Conservation (phyloP, 2,329 filamentous ascomycete genomes). For the Cyphellophora europaea region DNA sequence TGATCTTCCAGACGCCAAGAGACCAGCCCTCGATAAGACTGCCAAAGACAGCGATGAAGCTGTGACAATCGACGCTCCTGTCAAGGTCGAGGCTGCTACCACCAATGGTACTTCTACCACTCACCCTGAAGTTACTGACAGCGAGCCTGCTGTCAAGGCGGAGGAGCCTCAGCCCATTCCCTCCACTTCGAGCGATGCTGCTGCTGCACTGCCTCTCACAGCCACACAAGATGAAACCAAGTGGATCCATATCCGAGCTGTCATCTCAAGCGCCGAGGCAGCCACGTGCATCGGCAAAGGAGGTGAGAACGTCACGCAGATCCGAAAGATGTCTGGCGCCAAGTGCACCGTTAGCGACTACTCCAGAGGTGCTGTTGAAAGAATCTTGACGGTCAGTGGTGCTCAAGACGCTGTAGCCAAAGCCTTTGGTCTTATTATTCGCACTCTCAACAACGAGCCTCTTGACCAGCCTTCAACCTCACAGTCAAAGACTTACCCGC, state of each 20-base stretch:
- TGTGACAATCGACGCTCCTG: constrained; percentile 5
- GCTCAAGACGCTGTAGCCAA: constrained; percentile 95
- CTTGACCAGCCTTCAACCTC: constrained; percentile 79
- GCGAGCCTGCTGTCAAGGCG: constrained; percentile 8
- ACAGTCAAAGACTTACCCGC: constrained; percentile 93
- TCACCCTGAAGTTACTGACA: constrained; percentile 55
- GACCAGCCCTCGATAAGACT: constrained; percentile 88
- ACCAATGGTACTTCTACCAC: constrained; percentile 44
- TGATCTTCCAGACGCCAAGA: constrained; percentile 95
- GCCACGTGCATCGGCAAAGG: constrained; percentile 98
- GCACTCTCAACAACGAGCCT: constrained; percentile 94
- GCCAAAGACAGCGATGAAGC: constrained; percentile 51
- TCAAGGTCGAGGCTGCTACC: constrained; percentile 29
- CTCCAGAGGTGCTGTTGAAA: constrained; percentile 90
- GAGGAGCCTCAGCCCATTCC: constrained; percentile 49
- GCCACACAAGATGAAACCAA: constrained; percentile 72
- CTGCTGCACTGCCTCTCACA: constrained; percentile 30
- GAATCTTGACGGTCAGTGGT: constrained; percentile 93
- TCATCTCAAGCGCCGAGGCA: constrained; percentile 94
- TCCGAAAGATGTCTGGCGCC: constrained; percentile 85
- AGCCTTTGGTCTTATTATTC: constrained; percentile 96
- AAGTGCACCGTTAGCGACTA: constrained; percentile 99
- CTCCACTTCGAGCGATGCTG: constrained; percentile 45
- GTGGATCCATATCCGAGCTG: constrained; percentile 94
- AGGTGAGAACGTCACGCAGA: constrained; percentile 96